Conservation (phyloP, 169 alveolate genomes). For the Babesia sp. region DNA sequence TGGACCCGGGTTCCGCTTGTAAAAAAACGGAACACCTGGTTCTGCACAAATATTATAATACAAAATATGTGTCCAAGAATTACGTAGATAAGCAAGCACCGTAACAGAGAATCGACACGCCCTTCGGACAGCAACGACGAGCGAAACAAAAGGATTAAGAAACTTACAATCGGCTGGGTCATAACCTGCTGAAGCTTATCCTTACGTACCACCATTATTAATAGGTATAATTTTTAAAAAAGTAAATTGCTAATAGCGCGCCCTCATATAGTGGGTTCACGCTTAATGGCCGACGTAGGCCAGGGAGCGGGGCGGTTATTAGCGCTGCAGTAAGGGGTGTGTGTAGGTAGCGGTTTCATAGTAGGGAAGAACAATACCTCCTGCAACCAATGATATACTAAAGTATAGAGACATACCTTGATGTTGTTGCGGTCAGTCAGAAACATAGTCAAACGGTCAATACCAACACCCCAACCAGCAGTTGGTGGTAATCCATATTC, state of each 20-base stretch:
- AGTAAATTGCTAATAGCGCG: neutral
- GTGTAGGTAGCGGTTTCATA: constrained; percentile 87
- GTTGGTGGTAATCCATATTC: constrained; percentile 99
- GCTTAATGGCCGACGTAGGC: constrained; percentile 5
- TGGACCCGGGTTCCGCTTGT: constrained; percentile 90
- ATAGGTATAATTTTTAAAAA: neutral
- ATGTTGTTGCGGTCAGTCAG: constrained; percentile 91
- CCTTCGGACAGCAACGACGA: neutral
- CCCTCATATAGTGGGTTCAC: constrained; percentile 16
- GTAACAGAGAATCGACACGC: neutral
- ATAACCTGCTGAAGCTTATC: constrained; percentile 86
- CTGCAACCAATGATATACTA: constrained; percentile 1
- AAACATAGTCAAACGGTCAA: constrained; percentile 96
- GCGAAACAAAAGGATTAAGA: neutral
- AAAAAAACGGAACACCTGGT: constrained; percentile 91
- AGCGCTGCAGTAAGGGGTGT: constrained; percentile 16
- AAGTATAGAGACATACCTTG: constrained; percentile 74
- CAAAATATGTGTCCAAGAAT: neutral
- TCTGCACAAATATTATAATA: constrained; percentile 54
- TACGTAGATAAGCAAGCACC: neutral
- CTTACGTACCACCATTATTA: constrained; percentile 71
- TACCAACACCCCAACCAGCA: constrained; percentile 98
- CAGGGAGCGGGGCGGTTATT: too few species aligned
- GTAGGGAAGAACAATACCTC: constrained; percentile 97
- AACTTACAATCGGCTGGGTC: constrained; percentile 88